These are phyloP conservation scores for Trichopus zeylanicus DNA, from an alignment of 116 monocot species.

Conservation along the genomic window DNA sequence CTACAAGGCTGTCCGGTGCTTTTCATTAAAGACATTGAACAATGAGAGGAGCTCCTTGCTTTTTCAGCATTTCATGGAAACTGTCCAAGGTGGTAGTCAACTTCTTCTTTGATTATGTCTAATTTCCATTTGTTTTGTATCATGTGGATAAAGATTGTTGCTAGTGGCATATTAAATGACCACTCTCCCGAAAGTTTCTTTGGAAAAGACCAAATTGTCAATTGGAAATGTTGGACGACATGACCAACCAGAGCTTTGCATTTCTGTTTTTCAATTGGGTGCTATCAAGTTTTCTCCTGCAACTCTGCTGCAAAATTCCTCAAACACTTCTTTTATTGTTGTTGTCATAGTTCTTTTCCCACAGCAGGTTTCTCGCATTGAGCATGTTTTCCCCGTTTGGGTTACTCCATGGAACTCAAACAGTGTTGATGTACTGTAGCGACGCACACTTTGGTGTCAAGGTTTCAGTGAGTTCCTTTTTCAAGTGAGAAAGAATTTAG, in stretches of 20 bases:
- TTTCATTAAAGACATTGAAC: slow-evolving; percentile 81
- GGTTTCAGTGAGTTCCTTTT: slow-evolving; percentile 57
- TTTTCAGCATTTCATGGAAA: slow-evolving; percentile 65
- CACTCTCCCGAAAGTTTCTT: neutral
- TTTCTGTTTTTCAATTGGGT: no score
- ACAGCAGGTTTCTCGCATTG: slow-evolving; percentile 60
- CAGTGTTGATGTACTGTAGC: slow-evolving; percentile 20
- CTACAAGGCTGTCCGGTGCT: slow-evolving; percentile 86
- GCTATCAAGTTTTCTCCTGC: neutral
- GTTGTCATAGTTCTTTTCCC: slow-evolving; percentile 57
- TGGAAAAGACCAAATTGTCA: no score
- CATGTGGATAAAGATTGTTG: neutral
- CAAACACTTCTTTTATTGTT: neutral
- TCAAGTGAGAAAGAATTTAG: no score
- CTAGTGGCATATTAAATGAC: neutral
- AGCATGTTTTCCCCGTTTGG: slow-evolving; percentile 76
- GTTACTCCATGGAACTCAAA: slow-evolving; percentile 28
- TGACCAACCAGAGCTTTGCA: neutral
- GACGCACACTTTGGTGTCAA: slow-evolving; percentile 54
- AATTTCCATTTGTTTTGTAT: no score
- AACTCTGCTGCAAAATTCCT: no score
- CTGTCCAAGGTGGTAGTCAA: slow-evolving; percentile 52
- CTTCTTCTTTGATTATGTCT: no score
- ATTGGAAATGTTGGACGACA: no score
- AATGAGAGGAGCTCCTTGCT: slow-evolving; percentile 72